These are phyloP conservation scores for Suillus hirtellus DNA, from an alignment of 768 basidiomycete genomes.

Conservation along the genomic window DNA sequence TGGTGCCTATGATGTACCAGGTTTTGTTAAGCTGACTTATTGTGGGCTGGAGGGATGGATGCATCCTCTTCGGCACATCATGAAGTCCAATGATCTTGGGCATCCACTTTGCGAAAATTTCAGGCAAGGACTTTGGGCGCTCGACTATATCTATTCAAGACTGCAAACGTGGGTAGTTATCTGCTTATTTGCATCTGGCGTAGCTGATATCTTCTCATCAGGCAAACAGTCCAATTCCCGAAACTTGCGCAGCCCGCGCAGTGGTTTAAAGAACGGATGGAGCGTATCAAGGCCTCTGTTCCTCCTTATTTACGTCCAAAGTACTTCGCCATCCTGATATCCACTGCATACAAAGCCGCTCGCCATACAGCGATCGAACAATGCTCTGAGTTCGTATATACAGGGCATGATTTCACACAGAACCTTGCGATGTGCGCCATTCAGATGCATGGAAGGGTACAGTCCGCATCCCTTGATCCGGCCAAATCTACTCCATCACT, in stretches of 20 bases:
- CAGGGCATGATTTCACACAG: constrained; percentile 88
- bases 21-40: constrained; percentile 73
- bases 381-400: constrained; percentile 80
- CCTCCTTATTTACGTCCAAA: constrained; percentile 93
- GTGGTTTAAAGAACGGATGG: constrained; percentile 91
- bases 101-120: constrained; percentile 89
- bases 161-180: constrained; percentile 60
- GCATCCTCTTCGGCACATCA: constrained; percentile 80
- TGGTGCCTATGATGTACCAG: constrained; percentile 83
- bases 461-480: constrained; percentile 87
- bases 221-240: constrained; percentile 64
- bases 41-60: constrained; percentile 99
- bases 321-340: constrained; percentile 91
- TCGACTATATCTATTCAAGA: constrained; percentile 81
- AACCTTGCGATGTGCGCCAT: constrained; percentile 82
- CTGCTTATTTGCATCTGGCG: constrained; percentile 11
- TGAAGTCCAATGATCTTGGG: constrained; percentile 89
- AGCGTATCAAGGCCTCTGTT: constrained; percentile 67
- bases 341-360: constrained; percentile 90
- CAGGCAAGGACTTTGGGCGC: constrained; percentile 86
- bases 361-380: constrained; percentile 83
- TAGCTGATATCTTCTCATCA: constrained; percentile 27
- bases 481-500: constrained; percentile 70
- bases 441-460: constrained; percentile 90
- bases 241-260: constrained; percentile 66